Evolutionary conservation across 805 yeast genomes (phyloP), one percentile per base, ranked within the genome.

Genomic region (Metschnikowia cerradonensis): DNA sequence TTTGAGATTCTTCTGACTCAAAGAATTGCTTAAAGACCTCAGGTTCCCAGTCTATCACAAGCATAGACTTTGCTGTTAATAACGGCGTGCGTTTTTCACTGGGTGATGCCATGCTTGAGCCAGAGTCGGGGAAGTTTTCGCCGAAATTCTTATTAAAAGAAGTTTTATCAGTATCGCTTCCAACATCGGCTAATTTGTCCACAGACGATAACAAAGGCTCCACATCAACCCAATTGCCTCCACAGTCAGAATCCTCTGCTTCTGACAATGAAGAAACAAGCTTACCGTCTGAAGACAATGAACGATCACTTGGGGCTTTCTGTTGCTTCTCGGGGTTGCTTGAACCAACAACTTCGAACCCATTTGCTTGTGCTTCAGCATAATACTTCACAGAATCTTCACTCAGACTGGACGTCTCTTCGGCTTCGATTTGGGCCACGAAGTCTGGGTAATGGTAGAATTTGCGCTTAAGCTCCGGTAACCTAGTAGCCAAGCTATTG

Each of bases 21-120:
- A 87, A 88, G 46, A 81, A 82, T 6, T 73, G 72, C 37, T 77
- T 75, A 59, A 77, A 77, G 1, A 68, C 62, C 1, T 68, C 75
- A 2, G 68, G 61, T 31, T 75, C 70, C 94, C 95, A 88, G 57
- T 87, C 86, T 63, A 91, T 84, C 4, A 87, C 77, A 15, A 73
- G 61, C 23, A 69, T 56, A n/a, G 62, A 63, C 40, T 52, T 59
- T 43, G 51, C 54, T 2, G 52, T 55, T 7, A 70, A 54, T 37
- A 68, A 58, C n/a, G 30, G 26, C 14, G 20, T 33, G 34, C 47
- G 51, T 20, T 44, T 44, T 11, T 44, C 41, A 14, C 20, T 30
- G 34, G 14, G 17, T 8, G 13, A 11, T 5, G 14, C 20, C 14
- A 44, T 11, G 23, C 14, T 6, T 20, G 38, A 8, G 31, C 31